A percentile compares a stretch with the other conserved stretches of the same genome.
Evolutionary conservation across 116 monocot genomes (phyloP).

Genomic region (Trichopus zeylanicus): DNA sequence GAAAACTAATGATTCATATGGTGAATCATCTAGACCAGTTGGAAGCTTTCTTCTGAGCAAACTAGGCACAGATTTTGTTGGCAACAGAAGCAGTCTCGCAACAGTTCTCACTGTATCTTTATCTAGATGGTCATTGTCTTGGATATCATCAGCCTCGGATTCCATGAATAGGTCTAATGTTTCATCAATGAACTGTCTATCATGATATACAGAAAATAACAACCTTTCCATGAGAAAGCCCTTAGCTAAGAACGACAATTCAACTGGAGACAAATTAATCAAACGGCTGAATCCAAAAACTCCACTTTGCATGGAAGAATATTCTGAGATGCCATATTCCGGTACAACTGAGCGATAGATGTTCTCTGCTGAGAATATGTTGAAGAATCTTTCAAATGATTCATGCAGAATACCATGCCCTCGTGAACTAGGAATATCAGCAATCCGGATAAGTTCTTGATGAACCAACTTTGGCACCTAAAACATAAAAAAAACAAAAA

Average conservation of each 20-base stretch:
- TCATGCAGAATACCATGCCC: slow-evolving; percentile 14
- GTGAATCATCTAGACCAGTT: slow-evolving; percentile 47
- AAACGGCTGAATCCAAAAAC: slow-evolving; percentile 85
- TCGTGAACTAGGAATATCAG: slow-evolving; percentile 29
- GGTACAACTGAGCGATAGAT: slow-evolving; percentile 41
- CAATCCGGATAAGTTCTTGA: slow-evolving; percentile 33
- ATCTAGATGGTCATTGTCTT: slow-evolving; percentile 25
- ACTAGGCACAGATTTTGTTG: slow-evolving; percentile 54
- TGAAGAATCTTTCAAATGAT: slow-evolving; percentile 49
- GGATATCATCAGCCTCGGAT: slow-evolving; percentile 29
- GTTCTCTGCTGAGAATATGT: slow-evolving; percentile 65
- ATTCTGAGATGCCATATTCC: slow-evolving; percentile 14
- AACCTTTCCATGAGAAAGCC: slow-evolving; percentile 66
- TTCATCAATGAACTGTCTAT: slow-evolving; percentile 47
- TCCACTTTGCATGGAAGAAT: slow-evolving; percentile 20
- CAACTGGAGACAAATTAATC: slow-evolving; percentile 65
- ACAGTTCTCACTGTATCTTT: slow-evolving; percentile 59
- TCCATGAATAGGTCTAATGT: slow-evolving; percentile 55
- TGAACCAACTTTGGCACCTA: slow-evolving; percentile 85
- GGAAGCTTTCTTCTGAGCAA: slow-evolving; percentile 49
- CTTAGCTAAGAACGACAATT: slow-evolving; percentile 69
- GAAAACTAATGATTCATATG: slow-evolving; percentile 53
- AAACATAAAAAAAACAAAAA: slow-evolving; percentile 6
- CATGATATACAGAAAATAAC: slow-evolving; percentile 48
- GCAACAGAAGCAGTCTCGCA: slow-evolving; percentile 60